Evolutionary conservation across 225 moss, liverwort and hornwort species (phyloP).

Genomic region (Marchantia paleacea): DNA sequence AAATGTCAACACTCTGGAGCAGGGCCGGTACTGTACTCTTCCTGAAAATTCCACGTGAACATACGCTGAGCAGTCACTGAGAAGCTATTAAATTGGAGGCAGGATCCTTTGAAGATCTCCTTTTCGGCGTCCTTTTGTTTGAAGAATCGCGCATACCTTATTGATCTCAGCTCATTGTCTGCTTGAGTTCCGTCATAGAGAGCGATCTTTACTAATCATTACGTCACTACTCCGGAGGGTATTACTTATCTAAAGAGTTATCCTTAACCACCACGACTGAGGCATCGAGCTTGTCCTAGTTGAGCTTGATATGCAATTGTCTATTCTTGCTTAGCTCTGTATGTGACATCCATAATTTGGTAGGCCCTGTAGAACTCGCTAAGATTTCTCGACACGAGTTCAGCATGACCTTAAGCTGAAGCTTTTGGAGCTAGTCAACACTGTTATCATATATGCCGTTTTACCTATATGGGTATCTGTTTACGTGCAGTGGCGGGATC

Average conservation of each 20-base stretch:
- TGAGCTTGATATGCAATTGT: not conserved
- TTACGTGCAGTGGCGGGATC: constrained; percentile 90
- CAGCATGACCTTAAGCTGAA: constrained; percentile 5
- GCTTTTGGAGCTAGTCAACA: not conserved
- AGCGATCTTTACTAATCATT: no score
- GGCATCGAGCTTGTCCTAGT: not conserved
- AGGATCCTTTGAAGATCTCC: not conserved
- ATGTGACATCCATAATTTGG: not conserved
- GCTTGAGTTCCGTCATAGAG: no score
- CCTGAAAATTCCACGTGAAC: not conserved
- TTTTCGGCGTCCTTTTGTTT: not conserved
- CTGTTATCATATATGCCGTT: not conserved
- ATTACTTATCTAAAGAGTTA: not conserved
- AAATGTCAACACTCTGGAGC: constrained; percentile 96
- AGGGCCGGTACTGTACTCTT: constrained; percentile 63
- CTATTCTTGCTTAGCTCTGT: not conserved
- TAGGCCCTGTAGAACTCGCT: not conserved
- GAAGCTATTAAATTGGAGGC: not conserved
- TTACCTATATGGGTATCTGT: constrained; percentile 6
- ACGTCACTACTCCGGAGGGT: no score
- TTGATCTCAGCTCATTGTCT: no score
- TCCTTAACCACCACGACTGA: not conserved
- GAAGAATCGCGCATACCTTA: not conserved
- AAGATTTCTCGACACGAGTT: not conserved
- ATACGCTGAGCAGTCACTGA: not conserved